Percentiles rank a stretch among this genome's conserved stretches.
Evolutionary conservation across 352 stramenopile genomes (phyloP).

Genomic region (Pythium insidiosum): DNA sequence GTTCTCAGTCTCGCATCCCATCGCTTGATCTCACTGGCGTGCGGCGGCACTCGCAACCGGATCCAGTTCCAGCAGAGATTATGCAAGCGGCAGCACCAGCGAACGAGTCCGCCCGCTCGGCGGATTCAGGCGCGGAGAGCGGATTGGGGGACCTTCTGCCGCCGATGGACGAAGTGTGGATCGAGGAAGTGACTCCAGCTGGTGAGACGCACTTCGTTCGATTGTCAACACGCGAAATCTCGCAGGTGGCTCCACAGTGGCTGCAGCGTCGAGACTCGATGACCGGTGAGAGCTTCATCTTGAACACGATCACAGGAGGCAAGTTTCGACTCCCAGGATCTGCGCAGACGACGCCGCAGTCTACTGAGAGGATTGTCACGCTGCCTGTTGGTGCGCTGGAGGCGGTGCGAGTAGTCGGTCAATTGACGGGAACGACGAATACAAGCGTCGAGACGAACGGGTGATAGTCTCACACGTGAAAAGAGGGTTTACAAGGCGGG

Average conservation of each 20-base stretch:
- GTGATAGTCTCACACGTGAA: too few relatives aligned
- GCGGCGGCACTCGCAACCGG: too few relatives aligned
- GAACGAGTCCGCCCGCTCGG: constrained; percentile 1
- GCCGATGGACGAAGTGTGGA: constrained; percentile 15
- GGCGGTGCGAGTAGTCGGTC: constrained; percentile 8
- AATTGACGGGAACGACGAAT: background rate
- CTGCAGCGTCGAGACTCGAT: constrained; percentile 4
- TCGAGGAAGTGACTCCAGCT: background rate
- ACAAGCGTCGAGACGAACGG: background rate
- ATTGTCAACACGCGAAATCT: constrained; percentile 5
- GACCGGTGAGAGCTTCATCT: constrained; percentile 7
- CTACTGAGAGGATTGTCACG: constrained; percentile 5
- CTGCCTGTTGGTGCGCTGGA: constrained; percentile 10
- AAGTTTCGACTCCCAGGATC: constrained; percentile 10
- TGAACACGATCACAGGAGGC: constrained; percentile 12
- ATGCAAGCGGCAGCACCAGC: background rate
- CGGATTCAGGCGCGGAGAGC: constrained; percentile 1
- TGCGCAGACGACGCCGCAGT: constrained; percentile 1
- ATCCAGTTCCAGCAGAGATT: background rate
- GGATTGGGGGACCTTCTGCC: constrained; percentile 10
- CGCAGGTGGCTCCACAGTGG: constrained; percentile 7
- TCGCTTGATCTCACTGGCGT: constrained; percentile 9
- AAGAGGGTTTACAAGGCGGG: too few relatives aligned
- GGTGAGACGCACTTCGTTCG: constrained; percentile 4
- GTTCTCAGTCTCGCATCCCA: background rate